Conservation (phyloP, 2,329 filamentous ascomycete species). For the Fusarium tricinctum region DNA sequence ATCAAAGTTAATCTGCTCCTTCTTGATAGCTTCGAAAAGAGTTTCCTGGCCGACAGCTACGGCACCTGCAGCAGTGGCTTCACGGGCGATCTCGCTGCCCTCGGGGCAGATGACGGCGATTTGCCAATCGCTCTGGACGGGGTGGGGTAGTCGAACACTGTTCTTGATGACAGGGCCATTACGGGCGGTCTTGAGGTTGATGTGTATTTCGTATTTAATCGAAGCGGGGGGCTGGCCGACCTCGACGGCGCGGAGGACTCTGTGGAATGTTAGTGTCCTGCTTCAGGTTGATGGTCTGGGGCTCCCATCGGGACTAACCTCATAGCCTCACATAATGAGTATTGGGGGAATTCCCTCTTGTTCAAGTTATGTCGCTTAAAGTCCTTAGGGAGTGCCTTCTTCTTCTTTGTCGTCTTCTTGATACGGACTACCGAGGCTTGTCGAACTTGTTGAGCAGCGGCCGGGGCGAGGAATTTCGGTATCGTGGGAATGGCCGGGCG, state of each 20-base stretch:
- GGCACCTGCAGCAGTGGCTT: constrained; percentile 84
- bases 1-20: constrained; percentile 88
- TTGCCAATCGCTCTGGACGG: constrained; percentile 87
- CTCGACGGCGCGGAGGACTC: constrained; percentile 92
- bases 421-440: constrained; percentile 58
- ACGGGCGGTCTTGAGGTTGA: constrained; percentile 86
- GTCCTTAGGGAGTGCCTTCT: constrained; percentile 73
- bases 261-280: constrained; percentile 54
- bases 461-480: constrained; percentile 65
- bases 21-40: constrained; percentile 81
- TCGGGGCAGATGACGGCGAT: constrained; percentile 95
- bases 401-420: constrained; percentile 68
- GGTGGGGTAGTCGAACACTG: constrained; percentile 88
- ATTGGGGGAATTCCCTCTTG: constrained; percentile 74
- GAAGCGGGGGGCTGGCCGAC: constrained; percentile 81
- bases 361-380: constrained; percentile 76
- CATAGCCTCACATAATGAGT: constrained; percentile 92
- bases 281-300: not conserved
- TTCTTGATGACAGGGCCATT: constrained; percentile 90
- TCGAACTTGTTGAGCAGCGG: constrained; percentile 59
- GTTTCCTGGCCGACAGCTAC: constrained; percentile 86
- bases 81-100: constrained; percentile 78
- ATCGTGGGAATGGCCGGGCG: constrained; percentile 61
- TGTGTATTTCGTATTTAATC: constrained; percentile 89
- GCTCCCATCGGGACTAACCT: constrained; percentile 67